Evolutionary conservation across 495 filamentous ascomycete species (phyloP).

Genomic region (Copromyces sp.): DNA sequence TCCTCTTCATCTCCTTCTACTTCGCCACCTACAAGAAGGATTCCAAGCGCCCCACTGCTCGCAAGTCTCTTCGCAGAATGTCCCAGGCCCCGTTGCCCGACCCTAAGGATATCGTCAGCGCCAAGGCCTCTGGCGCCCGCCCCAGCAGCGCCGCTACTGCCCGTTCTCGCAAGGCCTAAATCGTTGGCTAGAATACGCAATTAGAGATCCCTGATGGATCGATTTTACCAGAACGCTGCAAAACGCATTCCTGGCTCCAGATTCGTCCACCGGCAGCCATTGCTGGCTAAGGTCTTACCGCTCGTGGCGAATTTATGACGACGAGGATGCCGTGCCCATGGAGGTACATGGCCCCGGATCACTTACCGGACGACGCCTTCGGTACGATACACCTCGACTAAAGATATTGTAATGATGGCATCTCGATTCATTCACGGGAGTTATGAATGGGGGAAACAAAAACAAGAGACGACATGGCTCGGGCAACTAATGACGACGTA

Average conservation of each 20-base stretch:
- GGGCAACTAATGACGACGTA: slow-evolving; percentile 20
- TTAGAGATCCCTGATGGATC: background rate
- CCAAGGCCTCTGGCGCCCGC: slow-evolving; percentile 4
- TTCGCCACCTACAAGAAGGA: slow-evolving; percentile 91
- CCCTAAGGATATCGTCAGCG: slow-evolving; percentile 33
- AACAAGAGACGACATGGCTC: slow-evolving; percentile 5
- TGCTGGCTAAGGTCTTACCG: background rate
- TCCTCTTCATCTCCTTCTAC: slow-evolving; percentile 99
- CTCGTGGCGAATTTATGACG: background rate
- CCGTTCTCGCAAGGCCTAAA: slow-evolving; percentile 51
- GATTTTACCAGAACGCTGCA: background rate
- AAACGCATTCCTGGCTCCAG: background rate
- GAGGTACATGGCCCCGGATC: background rate
- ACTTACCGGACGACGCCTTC: background rate
- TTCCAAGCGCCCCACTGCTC: slow-evolving; percentile 48
- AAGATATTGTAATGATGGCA: slow-evolving; percentile 17
- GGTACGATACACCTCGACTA: background rate
- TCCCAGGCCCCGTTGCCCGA: slow-evolving; percentile 43
- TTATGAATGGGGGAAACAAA: slow-evolving; percentile 19
- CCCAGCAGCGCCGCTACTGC: slow-evolving; percentile 13
- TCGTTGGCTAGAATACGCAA: background rate
- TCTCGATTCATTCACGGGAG: slow-evolving; percentile 27
- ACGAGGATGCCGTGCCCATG: background rate
- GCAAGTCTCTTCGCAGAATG: slow-evolving; percentile 46
- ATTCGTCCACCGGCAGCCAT: background rate